Evolutionary conservation across 2,329 filamentous ascomycete species (phyloP).

Genomic region (Coniella lustricola): DNA sequence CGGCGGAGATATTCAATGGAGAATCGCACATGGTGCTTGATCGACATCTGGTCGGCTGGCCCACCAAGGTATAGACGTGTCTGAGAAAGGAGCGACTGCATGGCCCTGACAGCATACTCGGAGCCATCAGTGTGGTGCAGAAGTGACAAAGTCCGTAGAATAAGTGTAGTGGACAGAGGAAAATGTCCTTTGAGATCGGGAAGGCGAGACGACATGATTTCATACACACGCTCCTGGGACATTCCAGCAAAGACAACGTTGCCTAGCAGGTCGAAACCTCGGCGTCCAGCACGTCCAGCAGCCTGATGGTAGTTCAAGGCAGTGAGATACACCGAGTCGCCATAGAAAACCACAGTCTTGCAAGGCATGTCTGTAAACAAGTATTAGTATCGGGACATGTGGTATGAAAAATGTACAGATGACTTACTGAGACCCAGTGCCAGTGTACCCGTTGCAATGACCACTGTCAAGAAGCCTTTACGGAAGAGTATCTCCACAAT

Average conservation of each 20-base stretch:
- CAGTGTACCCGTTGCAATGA: slow-evolving; percentile 70
- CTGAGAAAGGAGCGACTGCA: slow-evolving; percentile 63
- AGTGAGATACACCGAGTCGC: slow-evolving; percentile 66
- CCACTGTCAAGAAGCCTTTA: slow-evolving; percentile 61
- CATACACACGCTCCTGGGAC: slow-evolving; percentile 50
- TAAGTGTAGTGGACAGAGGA: slow-evolving; percentile 65
- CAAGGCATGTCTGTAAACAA: slow-evolving; percentile 57
- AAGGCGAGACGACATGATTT: slow-evolving; percentile 65
- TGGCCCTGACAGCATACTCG: slow-evolving; percentile 51
- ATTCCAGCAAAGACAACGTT: slow-evolving; percentile 75
- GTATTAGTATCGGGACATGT: too few relatives aligned
- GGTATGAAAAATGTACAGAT: neutral
- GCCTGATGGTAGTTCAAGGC: slow-evolving; percentile 71
- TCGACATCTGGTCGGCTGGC: slow-evolving; percentile 57
- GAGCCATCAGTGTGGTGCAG: slow-evolving; percentile 59
- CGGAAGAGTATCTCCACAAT: slow-evolving; percentile 68
- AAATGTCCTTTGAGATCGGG: slow-evolving; percentile 74
- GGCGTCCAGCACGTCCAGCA: slow-evolving; percentile 68
- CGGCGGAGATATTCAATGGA: slow-evolving; percentile 72
- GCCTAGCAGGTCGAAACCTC: slow-evolving; percentile 73
- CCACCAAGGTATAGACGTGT: slow-evolving; percentile 65
- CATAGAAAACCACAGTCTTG: slow-evolving; percentile 71
- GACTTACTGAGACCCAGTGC: slow-evolving; percentile 60
- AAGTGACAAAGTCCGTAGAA: slow-evolving; percentile 61
- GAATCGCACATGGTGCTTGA: slow-evolving; percentile 71